Evolutionary conservation across 208 protist species (phyloP).

Genomic region (Lotmaria passim): DNA sequence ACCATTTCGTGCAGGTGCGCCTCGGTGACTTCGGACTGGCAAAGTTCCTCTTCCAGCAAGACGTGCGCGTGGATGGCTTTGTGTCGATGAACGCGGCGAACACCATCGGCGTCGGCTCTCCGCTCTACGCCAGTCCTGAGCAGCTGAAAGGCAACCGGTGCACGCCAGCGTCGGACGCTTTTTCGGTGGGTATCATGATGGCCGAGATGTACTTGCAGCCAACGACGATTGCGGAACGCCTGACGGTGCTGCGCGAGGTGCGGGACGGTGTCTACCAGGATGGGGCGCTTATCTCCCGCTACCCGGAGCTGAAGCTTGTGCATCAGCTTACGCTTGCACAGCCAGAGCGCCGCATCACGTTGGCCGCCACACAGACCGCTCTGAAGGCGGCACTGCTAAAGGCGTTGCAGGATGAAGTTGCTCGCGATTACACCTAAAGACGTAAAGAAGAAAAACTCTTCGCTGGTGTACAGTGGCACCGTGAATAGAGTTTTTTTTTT

Average conservation of each 20-base stretch:
- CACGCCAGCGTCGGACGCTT: conserved; percentile 71
- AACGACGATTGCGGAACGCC: conserved; percentile 73
- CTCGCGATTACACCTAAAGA: conserved; percentile 8
- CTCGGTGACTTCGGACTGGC: conserved; percentile 85
- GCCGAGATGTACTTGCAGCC: conserved; percentile 88
- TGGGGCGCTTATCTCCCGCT: conserved; percentile 34
- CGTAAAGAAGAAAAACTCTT: no score
- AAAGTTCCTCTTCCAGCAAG: conserved; percentile 48
- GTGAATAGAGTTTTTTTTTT: no score
- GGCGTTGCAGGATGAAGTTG: conserved; percentile 22
- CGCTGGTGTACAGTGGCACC: no score
- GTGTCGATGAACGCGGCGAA: conserved; percentile 56
- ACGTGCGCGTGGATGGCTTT: conserved; percentile 44
- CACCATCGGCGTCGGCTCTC: conserved; percentile 83
- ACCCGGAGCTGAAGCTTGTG: conserved; percentile 73
- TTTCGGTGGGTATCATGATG: conserved; percentile 72
- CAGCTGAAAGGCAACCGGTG: conserved; percentile 69
- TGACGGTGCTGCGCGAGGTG: conserved; percentile 56
- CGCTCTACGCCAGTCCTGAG: conserved; percentile 89
- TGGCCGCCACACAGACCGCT: conserved; percentile 19
- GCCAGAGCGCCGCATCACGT: conserved; percentile 26
- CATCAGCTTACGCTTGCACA: conserved; percentile 36
- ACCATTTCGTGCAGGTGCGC: conserved; percentile 68
- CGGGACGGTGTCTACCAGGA: conserved; percentile 59
- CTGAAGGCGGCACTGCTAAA: conserved; percentile 26